Base-by-base conservation (phyloP, 1,284 basidiomycete genomes). In the Hymenochaete sp. region DNA sequence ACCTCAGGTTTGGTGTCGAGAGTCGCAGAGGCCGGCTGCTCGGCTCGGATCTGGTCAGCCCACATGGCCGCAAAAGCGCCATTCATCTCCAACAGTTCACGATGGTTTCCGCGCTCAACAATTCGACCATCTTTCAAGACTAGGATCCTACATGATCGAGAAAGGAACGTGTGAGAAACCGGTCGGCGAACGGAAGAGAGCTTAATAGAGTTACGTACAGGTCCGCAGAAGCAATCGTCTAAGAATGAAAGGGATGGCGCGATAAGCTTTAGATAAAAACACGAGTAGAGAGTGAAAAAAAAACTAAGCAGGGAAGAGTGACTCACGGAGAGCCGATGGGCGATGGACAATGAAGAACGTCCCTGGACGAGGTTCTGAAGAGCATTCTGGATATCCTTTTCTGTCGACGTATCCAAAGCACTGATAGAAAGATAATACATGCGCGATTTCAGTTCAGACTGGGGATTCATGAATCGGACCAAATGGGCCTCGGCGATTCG, bases 301-400 rank as follows among this genome's bases (percentile, higher is more conserved):
- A 44, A 32, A 26, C 19, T 38, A 18, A 27, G 43, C 49, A 46
- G 26, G 27, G 29, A 27, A 33, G n/a, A n/a, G 19, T 42, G 18
- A 72, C 83, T 64, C 58, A 89, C 86, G 54, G 82, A 83, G 50
- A 85, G 66, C 33, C 86, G 73, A 59, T 85, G 82, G 13, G 89
- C 84, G 62, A 90, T 82, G 41, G 85, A 85, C 52, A 93, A 59
- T 26, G 79, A 81, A 14, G 83, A 81, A 50, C 84, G 73, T 42
- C 79, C 82, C 55, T 74, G 66, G 47, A 76, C 77, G 24, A 83
- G 72, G 55, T 81, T 80, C 56, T 82, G 80, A 40, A 90, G 68
- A 8, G 85, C 83, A 54, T 80, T 82, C 60, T 93, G 90, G 50
- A 93, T 86, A 56, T 86, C 77, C 49, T 83, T 82, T 61, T 91